A percentile compares a stretch with the other conserved stretches of the same genome.
Conservation (phyloP, 2,329 filamentous ascomycete species). For the Chrysoporthe cubensis region DNA sequence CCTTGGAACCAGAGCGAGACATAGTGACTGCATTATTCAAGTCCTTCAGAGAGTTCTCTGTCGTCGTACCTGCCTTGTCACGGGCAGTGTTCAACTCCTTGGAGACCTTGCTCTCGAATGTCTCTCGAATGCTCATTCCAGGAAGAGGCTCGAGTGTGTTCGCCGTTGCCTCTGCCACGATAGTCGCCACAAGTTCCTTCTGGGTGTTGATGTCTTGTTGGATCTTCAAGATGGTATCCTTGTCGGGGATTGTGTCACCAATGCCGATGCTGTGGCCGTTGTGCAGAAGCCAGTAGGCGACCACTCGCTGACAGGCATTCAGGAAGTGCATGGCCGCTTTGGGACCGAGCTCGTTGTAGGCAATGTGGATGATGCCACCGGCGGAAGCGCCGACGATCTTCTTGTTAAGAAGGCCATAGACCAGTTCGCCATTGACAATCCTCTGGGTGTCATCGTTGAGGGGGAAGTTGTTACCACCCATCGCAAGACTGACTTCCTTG, state of each 20-base stretch:
- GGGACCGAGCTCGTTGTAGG: constrained; percentile 92
- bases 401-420: constrained; percentile 91
- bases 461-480: constrained; percentile 66
- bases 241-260: constrained; percentile 94
- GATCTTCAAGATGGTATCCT: constrained; percentile 80
- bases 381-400: constrained; percentile 89
- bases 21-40: constrained; percentile 96
- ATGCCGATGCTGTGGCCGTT: constrained; percentile 98
- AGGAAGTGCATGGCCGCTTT: constrained; percentile 91
- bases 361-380: constrained; percentile 91
- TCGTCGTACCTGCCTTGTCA: constrained; percentile 93
- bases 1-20: constrained; percentile 96
- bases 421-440: constrained; percentile 83
- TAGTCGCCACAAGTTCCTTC: constrained; percentile 77
- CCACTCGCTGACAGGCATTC: constrained; percentile 90
- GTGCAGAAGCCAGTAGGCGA: constrained; percentile 97
- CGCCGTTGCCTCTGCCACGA: constrained; percentile 78
- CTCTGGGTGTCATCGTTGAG: constrained; percentile 77
- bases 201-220: constrained; percentile 79
- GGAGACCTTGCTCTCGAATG: constrained; percentile 96
- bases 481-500: constrained; percentile 78
- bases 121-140: constrained; percentile 98
- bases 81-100: constrained; percentile 92
- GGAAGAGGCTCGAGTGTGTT: constrained; percentile 91
- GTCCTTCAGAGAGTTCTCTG: constrained; percentile 91